These are phyloP conservation scores for Gossypium trilobum DNA, from an alignment of 441 rosid genomes.

Conservation along the genomic window DNA sequence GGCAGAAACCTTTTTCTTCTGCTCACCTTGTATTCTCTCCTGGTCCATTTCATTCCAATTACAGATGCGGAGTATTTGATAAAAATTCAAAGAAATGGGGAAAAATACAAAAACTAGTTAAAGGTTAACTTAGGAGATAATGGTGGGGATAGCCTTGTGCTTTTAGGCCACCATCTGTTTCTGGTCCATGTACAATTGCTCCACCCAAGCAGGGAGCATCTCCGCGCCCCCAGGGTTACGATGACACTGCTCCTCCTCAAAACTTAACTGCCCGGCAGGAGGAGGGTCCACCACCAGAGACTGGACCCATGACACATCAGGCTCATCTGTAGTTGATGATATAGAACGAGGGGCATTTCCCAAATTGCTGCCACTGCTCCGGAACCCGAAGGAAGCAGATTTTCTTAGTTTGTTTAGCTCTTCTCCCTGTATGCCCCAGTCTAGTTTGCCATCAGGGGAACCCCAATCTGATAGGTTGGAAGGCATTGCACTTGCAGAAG, in stretches of 20 bases:
- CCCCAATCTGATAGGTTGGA: constrained; percentile 60
- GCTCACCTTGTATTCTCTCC: constrained; percentile 21
- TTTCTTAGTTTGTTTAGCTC: constrained; percentile 69
- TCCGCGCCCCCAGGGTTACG: constrained; percentile 26
- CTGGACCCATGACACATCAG: constrained; percentile 82
- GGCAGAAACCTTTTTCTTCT: constrained; percentile 25
- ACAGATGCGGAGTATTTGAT: constrained; percentile 22
- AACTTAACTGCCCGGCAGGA: constrained; percentile 21
- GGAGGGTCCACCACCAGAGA: constrained; percentile 63
- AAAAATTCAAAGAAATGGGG: constrained; percentile 27
- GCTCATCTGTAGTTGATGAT: constrained; percentile 37
- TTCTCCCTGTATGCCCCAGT: constrained; percentile 78
- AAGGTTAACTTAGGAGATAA: constrained; percentile 31
- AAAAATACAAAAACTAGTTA: constrained; percentile 27
- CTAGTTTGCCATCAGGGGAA: constrained; percentile 71
- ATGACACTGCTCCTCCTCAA: constrained; percentile 32
- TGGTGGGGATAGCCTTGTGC: constrained; percentile 8
- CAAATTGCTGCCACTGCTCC: constrained; percentile 29
- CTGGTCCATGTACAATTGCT: constrained; percentile 72
- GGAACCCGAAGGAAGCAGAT: constrained; percentile 57
- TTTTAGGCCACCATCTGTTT: constrained; percentile 65
- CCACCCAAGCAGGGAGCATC: constrained; percentile 57
- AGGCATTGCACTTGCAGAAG: constrained; percentile 26
- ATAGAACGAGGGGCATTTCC: constrained; percentile 15
- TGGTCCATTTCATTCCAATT: constrained; percentile 19